Conservation (phyloP, 208 protist genomes). For the Trypanosoma theileri region DNA sequence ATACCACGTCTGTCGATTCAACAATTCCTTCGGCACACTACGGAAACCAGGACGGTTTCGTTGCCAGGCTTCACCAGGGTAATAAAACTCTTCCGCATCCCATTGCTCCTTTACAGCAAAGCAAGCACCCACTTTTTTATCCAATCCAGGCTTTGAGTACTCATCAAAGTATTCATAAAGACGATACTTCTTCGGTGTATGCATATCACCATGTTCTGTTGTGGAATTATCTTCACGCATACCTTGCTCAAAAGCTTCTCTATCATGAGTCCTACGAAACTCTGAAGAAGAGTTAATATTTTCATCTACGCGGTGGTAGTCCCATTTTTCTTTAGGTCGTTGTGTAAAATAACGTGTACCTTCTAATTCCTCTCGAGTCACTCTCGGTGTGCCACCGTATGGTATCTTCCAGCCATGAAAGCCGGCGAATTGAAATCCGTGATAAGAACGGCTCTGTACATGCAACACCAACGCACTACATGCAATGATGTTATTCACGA, state of each 20-base stretch:
- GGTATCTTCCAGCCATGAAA: conserved; percentile 83
- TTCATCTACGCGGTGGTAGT: conserved; percentile 87
- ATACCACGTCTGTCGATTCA: conserved; percentile 89
- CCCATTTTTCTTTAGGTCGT: conserved; percentile 69
- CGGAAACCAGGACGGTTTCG: conserved; percentile 84
- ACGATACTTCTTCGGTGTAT: conserved; percentile 81
- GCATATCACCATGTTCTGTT: conserved; percentile 56
- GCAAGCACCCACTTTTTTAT: conserved; percentile 72
- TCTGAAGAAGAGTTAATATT: conserved; percentile 87
- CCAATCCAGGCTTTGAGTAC: conserved; percentile 82
- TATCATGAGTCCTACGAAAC: conserved; percentile 63
- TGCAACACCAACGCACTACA: conserved; percentile 5
- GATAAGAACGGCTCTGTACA: conserved; percentile 38
- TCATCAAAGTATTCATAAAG: conserved; percentile 91
- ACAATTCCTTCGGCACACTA: conserved; percentile 83
- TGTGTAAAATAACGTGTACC: conserved; percentile 68
- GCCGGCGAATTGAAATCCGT: conserved; percentile 76
- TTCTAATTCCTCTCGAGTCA: conserved; percentile 79
- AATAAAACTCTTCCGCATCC: conserved; percentile 89
- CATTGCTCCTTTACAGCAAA: conserved; percentile 87
- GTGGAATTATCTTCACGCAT: conserved; percentile 80
- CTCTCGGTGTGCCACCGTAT: conserved; percentile 45
- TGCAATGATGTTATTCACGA: no score
- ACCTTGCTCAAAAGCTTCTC: conserved; percentile 73
- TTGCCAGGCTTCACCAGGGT: conserved; percentile 86